Conservation (phyloP, 2,329 filamentous ascomycete species). For the Chrysoporthe puriensis region DNA sequence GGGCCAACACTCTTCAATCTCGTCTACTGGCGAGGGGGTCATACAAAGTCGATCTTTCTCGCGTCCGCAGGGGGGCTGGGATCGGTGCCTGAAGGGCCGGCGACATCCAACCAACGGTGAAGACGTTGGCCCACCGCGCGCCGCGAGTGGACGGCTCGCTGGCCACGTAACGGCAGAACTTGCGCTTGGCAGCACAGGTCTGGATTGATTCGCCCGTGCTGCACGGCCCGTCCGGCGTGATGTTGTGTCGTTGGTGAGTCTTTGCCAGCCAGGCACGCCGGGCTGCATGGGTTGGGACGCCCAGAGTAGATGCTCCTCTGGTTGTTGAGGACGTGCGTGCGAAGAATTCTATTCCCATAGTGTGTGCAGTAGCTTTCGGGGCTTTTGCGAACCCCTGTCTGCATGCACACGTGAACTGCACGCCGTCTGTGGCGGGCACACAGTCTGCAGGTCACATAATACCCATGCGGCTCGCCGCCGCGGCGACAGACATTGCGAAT, state of each 20-base stretch:
- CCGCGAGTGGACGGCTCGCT: background rate
- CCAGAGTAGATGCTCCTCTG: background rate
- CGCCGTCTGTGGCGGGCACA: background rate
- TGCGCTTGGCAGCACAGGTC: background rate
- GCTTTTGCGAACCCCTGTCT: background rate
- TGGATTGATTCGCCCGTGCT: background rate
- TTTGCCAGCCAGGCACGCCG: too few species aligned
- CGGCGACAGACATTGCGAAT: background rate
- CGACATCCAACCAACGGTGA: background rate
- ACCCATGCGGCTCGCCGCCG: background rate
- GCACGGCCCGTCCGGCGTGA: background rate
- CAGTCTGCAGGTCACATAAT: background rate
- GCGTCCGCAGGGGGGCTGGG: background rate
- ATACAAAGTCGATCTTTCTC: background rate
- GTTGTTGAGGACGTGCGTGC: background rate
- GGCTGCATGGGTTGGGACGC: background rate
- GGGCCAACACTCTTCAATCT: background rate
- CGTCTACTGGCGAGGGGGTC: background rate
- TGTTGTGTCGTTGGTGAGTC: too few species aligned
- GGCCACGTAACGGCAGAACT: background rate
- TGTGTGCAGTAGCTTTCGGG: background rate
- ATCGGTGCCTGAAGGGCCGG: background rate
- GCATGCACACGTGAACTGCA: constrained; percentile 7
- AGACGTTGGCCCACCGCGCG: background rate
- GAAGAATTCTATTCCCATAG: too few species aligned